Conservation (phyloP, 495 filamentous ascomycete species). For the Penicillium chermesinum region DNA sequence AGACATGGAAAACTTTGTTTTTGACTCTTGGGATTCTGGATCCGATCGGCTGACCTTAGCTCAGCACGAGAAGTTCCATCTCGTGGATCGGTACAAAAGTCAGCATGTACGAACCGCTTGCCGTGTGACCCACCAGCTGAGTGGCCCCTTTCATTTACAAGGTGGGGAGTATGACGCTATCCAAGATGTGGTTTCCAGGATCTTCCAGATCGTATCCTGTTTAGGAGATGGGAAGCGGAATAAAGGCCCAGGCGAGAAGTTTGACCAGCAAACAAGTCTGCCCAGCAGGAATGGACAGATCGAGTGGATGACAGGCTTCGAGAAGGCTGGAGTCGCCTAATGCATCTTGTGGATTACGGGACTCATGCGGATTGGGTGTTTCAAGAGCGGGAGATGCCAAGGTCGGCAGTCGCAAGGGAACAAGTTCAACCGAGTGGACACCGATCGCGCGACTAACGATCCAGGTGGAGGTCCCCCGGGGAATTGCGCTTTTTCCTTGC, state of each 20-base stretch:
- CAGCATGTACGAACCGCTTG: background rate
- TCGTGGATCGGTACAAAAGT: background rate
- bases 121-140: background rate
- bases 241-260: background rate
- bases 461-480: slow-evolving; percentile 4
- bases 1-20: background rate
- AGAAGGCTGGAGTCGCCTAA: slow-evolving; percentile 6
- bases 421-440: slow-evolving; percentile 20
- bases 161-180: slow-evolving; percentile 6
- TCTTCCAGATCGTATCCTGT: background rate
- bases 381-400: background rate
- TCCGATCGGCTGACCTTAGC: background rate
- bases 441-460: slow-evolving; percentile 26
- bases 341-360: background rate
- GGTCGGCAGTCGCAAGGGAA: background rate
- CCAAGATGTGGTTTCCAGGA: background rate
- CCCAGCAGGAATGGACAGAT: slow-evolving; percentile 7
- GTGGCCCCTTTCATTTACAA: slow-evolving; percentile 1
- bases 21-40: background rate
- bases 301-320: slow-evolving; percentile 17
- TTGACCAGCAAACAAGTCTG: background rate
- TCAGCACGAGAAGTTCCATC: background rate
- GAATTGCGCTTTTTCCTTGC: background rate
- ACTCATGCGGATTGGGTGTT: slow-evolving; percentile 8
- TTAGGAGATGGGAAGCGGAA: background rate